These are phyloP conservation scores for Pugionium cornutum DNA, from an alignment of 345 rosid species.

Conservation along the genomic window DNA sequence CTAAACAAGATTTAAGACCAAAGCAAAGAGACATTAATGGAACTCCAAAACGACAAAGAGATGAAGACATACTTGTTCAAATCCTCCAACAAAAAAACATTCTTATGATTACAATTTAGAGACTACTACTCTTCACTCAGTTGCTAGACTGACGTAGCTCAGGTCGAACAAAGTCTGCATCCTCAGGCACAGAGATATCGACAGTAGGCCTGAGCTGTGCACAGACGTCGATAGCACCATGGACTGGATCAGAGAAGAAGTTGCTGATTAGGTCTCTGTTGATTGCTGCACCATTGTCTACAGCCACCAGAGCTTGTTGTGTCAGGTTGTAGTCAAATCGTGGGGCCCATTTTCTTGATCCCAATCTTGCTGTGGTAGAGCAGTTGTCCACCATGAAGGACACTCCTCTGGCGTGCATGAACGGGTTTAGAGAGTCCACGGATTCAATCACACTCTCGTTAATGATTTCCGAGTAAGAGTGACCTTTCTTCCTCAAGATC, in stretches of 20 bases:
- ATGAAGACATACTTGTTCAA: conserved; percentile 12
- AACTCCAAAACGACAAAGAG: not conserved
- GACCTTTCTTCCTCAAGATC: conserved; percentile 84
- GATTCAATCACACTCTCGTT: conserved; percentile 85
- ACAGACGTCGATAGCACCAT: conserved; percentile 75
- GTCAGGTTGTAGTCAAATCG: conserved; percentile 73
- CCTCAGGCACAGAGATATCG: conserved; percentile 73
- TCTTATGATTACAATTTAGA: not conserved
- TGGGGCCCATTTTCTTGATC: conserved; percentile 93
- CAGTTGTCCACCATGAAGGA: conserved; percentile 93
- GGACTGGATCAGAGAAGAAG: conserved; percentile 80
- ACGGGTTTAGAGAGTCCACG: conserved; percentile 86
- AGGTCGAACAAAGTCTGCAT: conserved; percentile 89
- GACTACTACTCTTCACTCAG: conserved; percentile 24
- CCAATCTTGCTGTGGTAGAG: conserved; percentile 85
- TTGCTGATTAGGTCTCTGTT: conserved; percentile 77
- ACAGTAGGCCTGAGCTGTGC: conserved; percentile 80
- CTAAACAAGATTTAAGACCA: not conserved
- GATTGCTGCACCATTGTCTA: conserved; percentile 54
- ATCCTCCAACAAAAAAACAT: conserved; percentile 15
- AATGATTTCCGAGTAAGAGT: conserved; percentile 85
- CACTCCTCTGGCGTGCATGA: conserved; percentile 93
- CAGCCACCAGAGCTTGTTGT: conserved; percentile 74
- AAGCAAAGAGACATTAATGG: conserved; percentile 14
- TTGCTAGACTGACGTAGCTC: conserved; percentile 69